Base-by-base conservation (phyloP, 1,139 yeast genomes). In the Nakaseomyces bracarensis region DNA sequence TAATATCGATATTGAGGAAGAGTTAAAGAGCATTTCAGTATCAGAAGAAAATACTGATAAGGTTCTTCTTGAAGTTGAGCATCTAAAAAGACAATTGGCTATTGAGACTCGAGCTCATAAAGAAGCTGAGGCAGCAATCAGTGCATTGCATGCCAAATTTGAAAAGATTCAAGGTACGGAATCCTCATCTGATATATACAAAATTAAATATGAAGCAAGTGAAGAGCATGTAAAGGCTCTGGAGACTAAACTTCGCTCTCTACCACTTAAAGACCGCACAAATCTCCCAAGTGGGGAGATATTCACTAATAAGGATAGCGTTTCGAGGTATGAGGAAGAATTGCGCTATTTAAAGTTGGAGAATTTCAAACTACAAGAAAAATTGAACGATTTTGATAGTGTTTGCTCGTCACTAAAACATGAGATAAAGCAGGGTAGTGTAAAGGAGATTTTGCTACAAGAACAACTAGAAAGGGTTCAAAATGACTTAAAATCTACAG, bases 321-420 rank as follows among this genome's bases (percentile, higher is more conserved):
- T 64, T 34, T 65, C 82, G 10, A 71, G 77, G 58, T 63, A 72
- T 49, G 77, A 74, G 46, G 63, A 59, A 30, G 63, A 59, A 39
- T 40, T 60, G 6, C 50, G 56, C 16, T 52, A 46, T 38, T 54
- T 56, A 28, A 57, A 54, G 43, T 41, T 60, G 23, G 64, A 60
- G 35, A 72, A 75, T 28, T 65, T 70, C 31, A 66, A 76, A 43
- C 61, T 80, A 39, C 76, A 77, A 51, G 69, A 54, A 44, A 51
- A 53, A 38, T 41, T 61, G 26, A 52, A 50, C 7, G 58, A 57
- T 14, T 49, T 61, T 3, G 48, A 53, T 20, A 49, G 49, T 23
- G 46, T 47, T 7, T 52, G 60, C n/a, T 42, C 46, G 2, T 43
- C 42, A 4, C 48, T 57, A 36, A 49, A 49, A 5, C 51, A 48